A percentile compares a stretch with the other conserved stretches of the same genome.
These are phyloP conservation scores for Vicia villosa DNA, from an alignment of 306 rosid species.

Conservation along the genomic window DNA sequence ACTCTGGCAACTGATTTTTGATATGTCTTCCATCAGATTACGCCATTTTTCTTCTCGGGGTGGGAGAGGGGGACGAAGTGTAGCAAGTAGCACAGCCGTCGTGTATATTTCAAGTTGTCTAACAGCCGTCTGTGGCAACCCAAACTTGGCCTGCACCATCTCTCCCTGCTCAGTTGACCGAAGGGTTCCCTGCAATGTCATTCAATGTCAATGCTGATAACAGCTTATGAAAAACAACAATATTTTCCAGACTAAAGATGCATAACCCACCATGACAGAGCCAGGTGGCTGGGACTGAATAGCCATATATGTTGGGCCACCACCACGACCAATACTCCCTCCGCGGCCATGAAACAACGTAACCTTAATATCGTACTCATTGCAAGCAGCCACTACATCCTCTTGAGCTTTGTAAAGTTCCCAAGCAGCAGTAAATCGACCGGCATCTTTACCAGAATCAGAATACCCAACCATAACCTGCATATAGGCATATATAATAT, in stretches of 20 bases:
- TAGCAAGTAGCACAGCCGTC: conserved; percentile 91
- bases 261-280: conserved; percentile 77
- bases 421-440: conserved; percentile 97
- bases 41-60: conserved; percentile 92
- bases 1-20: conserved; percentile 68
- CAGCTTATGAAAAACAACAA: conserved; percentile 9
- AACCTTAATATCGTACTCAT: conserved; percentile 76
- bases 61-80: conserved; percentile 76
- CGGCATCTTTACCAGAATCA: conserved; percentile 99
- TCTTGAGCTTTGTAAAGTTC: conserved; percentile 98
- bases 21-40: conserved; percentile 87
- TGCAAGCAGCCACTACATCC: conserved; percentile 90
- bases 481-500: conserved; percentile 39
- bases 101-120: conserved; percentile 96
- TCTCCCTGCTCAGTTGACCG: conserved; percentile 95
- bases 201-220: neutral
- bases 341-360: conserved; percentile 96
- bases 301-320: conserved; percentile 95
- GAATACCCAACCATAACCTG: conserved; percentile 98
- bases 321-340: conserved; percentile 96
- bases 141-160: conserved; percentile 93
- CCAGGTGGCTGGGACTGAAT: conserved; percentile 99
- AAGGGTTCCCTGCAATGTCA: conserved; percentile 65
- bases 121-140: conserved; percentile 81
- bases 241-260: conserved; percentile 15